These are phyloP conservation scores for Aspergillus incahuasiensis DNA, from an alignment of 495 filamentous ascomycete genomes.

Conservation along the genomic window DNA sequence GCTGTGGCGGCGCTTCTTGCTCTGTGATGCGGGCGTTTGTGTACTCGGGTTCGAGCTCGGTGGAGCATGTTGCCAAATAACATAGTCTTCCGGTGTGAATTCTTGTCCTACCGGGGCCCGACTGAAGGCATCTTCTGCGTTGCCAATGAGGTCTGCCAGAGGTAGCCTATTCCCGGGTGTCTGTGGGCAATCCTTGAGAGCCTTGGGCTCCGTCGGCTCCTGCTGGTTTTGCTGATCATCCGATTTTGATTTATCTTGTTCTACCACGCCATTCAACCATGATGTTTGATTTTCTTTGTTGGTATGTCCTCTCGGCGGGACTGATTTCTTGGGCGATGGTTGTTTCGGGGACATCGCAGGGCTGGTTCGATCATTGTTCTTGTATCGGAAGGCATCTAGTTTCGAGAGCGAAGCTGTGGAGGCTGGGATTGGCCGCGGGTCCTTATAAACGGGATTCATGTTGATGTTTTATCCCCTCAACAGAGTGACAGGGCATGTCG, in stretches of 20 bases:
- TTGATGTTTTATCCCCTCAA: conserved; percentile 6
- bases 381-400: conserved; percentile 54
- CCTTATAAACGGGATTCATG: conserved; percentile 26
- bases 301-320: conserved; percentile 21
- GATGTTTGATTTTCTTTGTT: conserved; percentile 39
- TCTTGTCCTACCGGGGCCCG: conserved; percentile 32
- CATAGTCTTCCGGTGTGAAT: conserved; percentile 64
- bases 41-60: conserved; percentile 39
- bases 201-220: conserved; percentile 30
- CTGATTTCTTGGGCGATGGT: conserved; percentile 22
- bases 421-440: conserved; percentile 28
- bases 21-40: conserved; percentile 48
- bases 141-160: conserved; percentile 75
- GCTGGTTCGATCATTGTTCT: conserved; percentile 19
- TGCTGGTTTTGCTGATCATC: conserved; percentile 22
- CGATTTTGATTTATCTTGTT: conserved; percentile 23
- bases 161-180: conserved; percentile 73
- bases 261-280: conserved; percentile 39
- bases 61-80: conserved; percentile 63
- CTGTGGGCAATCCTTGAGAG: conserved; percentile 50
- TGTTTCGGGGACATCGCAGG: conserved; percentile 32
- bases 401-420: conserved; percentile 55
- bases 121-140: conserved; percentile 54
- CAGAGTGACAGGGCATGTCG: conserved; percentile 15
- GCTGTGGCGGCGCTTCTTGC: conserved; percentile 69